A percentile compares a stretch with the other conserved stretches of the same genome.
phyloP scores from a whole-genome alignment of 257 asterid genomes.

The Solanum paucissectum region DNA sequence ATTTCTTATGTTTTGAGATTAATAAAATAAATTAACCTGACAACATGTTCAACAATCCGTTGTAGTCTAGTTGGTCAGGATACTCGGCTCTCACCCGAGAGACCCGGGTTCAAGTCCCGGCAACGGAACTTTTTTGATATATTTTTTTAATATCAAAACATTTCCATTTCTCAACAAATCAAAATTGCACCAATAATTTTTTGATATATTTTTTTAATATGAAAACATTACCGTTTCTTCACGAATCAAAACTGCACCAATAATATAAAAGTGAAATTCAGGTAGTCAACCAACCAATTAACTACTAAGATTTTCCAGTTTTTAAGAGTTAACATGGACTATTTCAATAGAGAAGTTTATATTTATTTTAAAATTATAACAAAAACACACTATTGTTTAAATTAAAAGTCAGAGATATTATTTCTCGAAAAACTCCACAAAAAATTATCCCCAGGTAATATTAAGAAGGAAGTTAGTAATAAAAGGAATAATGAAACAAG shows the following conservation, averaged over 20 bases:
- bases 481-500: background rate
- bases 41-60: constrained; percentile 22
- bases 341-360: background rate
- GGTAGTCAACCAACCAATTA: background rate
- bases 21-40: background rate
- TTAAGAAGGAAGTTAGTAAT: background rate
- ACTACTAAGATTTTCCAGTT: background rate
- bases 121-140: background rate
- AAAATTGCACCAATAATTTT: too few relatives aligned
- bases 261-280: too few relatives aligned
- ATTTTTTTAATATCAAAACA: too few relatives aligned
- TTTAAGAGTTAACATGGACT: background rate
- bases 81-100: constrained; percentile 99
- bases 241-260: too few relatives aligned
- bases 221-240: background rate
- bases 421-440: background rate
- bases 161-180: too few relatives aligned
- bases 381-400: background rate
- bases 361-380: too few relatives aligned
- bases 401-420: background rate
- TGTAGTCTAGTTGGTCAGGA: constrained; percentile 98
- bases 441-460: background rate
- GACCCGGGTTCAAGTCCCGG: constrained; percentile 72
- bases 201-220: too few relatives aligned
- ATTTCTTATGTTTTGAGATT: background rate